Conservation (phyloP, 805 yeast species). For the Hanseniaspora pseudoguilliermondii region DNA sequence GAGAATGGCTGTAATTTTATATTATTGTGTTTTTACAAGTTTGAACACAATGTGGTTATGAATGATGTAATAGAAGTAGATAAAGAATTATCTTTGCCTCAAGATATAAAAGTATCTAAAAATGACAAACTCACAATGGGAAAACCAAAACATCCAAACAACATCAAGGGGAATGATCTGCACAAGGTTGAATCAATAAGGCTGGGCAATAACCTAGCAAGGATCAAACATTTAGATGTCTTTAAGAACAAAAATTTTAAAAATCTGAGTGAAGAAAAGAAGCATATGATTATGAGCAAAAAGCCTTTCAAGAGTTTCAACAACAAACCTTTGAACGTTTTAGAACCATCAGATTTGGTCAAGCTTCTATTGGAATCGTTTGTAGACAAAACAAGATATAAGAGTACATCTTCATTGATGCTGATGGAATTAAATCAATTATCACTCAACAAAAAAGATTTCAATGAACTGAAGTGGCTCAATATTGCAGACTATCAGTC, state of each 20-base stretch:
- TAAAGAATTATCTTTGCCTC: neutral
- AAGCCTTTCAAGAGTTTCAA: neutral
- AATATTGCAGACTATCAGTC: neutral
- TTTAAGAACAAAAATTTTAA: neutral
- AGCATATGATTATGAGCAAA: neutral
- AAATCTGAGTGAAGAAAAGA: constrained; percentile 1
- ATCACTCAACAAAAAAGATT: neutral
- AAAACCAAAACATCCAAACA: neutral
- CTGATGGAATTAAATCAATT: neutral
- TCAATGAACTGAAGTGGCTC: constrained; percentile 5
- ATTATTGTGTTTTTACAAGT: neutral
- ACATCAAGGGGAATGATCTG: neutral
- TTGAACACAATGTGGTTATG: neutral
- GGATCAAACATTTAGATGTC: neutral
- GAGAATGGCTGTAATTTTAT: constrained; percentile 7
- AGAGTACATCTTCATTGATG: neutral
- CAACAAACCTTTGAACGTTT: neutral
- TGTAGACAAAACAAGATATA: constrained; percentile 1
- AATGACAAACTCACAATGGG: neutral
- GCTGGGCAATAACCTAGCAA: neutral
- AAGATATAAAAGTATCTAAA: neutral
- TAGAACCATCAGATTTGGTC: neutral
- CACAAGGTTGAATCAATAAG: neutral
- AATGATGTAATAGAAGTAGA: constrained; percentile 1
- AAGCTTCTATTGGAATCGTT: neutral